These are phyloP conservation scores for Pleomassaria siparia DNA, from an alignment of 2,329 filamentous ascomycete species.

Conservation along the genomic window DNA sequence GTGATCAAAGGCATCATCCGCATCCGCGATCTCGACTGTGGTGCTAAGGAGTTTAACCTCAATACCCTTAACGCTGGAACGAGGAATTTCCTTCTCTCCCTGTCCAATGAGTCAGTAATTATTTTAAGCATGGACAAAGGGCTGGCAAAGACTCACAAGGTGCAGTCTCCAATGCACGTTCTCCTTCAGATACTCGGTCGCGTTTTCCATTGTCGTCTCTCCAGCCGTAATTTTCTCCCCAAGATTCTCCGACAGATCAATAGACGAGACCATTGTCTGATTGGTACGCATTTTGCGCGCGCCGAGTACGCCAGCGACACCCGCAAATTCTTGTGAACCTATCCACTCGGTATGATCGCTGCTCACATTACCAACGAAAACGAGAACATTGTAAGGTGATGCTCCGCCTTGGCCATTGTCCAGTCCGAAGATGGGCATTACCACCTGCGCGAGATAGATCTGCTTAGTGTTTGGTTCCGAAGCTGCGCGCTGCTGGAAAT, in stretches of 20 bases:
- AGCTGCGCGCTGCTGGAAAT: not conserved
- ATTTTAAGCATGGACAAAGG: not conserved
- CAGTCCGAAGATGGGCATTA: conserved; percentile 12
- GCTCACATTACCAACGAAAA: conserved; percentile 15
- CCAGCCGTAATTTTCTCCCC: conserved; percentile 8
- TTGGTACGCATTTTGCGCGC: conserved; percentile 7
- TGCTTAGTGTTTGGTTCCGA: conserved; percentile 3
- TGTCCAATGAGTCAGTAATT: conserved; percentile 6
- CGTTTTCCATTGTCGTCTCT: conserved; percentile 7
- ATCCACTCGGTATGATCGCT: conserved; percentile 11
- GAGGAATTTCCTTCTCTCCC: conserved; percentile 15
- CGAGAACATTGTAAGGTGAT: conserved; percentile 15
- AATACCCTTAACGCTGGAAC: conserved; percentile 11
- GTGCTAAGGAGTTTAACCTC: conserved; percentile 16
- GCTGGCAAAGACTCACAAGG: conserved; percentile 12
- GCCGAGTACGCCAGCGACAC: conserved; percentile 12
- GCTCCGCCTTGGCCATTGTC: conserved; percentile 7
- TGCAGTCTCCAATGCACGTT: conserved; percentile 14
- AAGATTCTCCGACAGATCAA: conserved; percentile 13
- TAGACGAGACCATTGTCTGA: conserved; percentile 3
- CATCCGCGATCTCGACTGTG: conserved; percentile 15
- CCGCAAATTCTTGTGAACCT: conserved; percentile 8
- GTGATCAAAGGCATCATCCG: conserved; percentile 18
- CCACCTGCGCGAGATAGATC: conserved; percentile 12
- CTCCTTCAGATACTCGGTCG: conserved; percentile 15